Base-by-base conservation (phyloP, 1,284 basidiomycete genomes). In the Melanopsichium pennsylvanicum region DNA sequence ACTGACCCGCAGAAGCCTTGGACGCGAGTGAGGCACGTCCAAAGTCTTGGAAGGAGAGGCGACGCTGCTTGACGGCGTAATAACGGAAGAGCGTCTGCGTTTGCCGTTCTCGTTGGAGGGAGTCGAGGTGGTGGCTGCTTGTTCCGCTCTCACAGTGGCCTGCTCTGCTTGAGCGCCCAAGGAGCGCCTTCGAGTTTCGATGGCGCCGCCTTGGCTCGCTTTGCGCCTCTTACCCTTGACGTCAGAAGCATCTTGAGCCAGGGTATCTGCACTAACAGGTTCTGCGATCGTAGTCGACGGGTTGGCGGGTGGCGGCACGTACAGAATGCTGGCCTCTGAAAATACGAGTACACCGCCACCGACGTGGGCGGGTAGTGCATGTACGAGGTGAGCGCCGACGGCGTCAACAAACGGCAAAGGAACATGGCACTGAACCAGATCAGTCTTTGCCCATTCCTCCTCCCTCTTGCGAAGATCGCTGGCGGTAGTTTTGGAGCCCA, bases 261-360 rank as follows among this genome's bases (percentile, higher is more conserved):
- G n/a, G n/a, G n/a, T n/a, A n/a, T n/a, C n/a, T n/a, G n/a, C n/a
- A n/a, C n/a, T n/a, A n/a, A n/a, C n/a, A n/a, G n/a, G n/a, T n/a
- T n/a, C n/a, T 29, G 13, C 36, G 19, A 5, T 40, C 2, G 39
- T 25, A 1, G 22, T 12, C 9, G 51, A 25, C 42, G 47, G 47
- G 11, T 41, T 58, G 36, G 22, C 38, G 26, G 78, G 76, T 0
- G 69, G 70, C 5, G 76, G 70, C 0, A 80, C 71, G 36, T 72
- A 52, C 13, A 78, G 48, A 26, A 80, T 64, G 40, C 68, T 67
- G 15, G 47, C 54, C 39, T 78, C 77, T 22, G 63, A 63, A 48
- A 78, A 79, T 32, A 80, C 61, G 19, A 80, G 50, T 6, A 80
- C 72, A 21, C 75, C 77, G 16, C 72, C 76, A 5, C 77, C 78